Evolutionary conservation across 2,329 filamentous ascomycete genomes (phyloP), one percentile per base, ranked within the genome.

Genomic region (Fusarium nematophilum): DNA sequence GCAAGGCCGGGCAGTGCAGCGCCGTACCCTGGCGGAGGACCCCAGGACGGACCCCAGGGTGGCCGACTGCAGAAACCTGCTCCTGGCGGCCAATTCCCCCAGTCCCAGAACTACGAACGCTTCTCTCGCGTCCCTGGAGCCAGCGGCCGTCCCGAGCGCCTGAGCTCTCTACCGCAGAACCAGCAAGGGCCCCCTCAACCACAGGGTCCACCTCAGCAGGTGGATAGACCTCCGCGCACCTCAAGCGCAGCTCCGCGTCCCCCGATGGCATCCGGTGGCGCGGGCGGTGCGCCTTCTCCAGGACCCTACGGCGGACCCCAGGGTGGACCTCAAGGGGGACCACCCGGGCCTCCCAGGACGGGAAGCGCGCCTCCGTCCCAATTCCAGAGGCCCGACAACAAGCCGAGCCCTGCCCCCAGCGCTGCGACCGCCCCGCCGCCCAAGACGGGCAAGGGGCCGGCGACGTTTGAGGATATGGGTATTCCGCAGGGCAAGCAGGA

Each of bases 381-480:
- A 27, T 62, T 68, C 45, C 67, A 69, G 45, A 59, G 66, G 21
- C 70, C 67, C 5, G 67, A 69, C 18, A 56, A 49, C 50, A 73
- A 57, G 39, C 75, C 67, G 33, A 73, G 61, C 50, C 66, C 67
- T 55, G 67, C 72, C 34, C 66, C 74, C 15, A 65, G 68, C 17
- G 66, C 71, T n/a, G 66, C 75, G 36, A 74, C 76, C n/a, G 73
- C 76, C 7, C 66, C 73, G 13, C 75, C 78, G 6, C 70, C 76
- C 15, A 73, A 77, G 61, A 62, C 79, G 3, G 77, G 79, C 43
- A 91, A 93, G 72, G 95, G 94, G 9, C 94, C 95, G 1, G 92
- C 95, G 68, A 98, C 95, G 0, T 99, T 99, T 74, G 94, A 97
- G 73, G 93, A 96, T 73, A 99, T 99, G 95, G 95, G 95, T 31